Base-by-base conservation (phyloP, 2,329 filamentous ascomycete species). In the Fusarium acutatum region DNA sequence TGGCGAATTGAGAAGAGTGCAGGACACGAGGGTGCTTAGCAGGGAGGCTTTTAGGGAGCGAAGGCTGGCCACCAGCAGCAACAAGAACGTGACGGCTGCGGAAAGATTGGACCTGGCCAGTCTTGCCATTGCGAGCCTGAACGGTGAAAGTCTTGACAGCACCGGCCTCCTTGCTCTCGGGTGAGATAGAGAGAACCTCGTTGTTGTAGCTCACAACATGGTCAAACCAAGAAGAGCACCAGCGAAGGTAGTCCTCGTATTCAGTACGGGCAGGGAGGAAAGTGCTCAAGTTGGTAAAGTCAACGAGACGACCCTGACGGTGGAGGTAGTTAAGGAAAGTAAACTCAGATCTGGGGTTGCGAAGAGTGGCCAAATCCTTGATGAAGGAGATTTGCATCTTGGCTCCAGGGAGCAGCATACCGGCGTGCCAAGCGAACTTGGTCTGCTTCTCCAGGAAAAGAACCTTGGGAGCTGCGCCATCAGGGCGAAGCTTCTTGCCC, bases 341-440 rank as follows among this genome's bases (percentile, higher is more conserved):
- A 83, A 98, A 98, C 78, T 95, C 89, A 74, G 94, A 97, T 72
- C 93, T 90, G 13, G 96, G 96, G 80, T 98, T 92, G 65, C 96
- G 89, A 75, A 97, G 87, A 7, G 94, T 96, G 7, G 96, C 96
- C 82, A 98, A 89, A 80, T 98, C 96, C 85, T 98, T 98, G 84
- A 98, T 89, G 85, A 97, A 98, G 15, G 94, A 97, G 77, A 98
- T 98, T 81, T 98, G 96, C 96, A 98, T 98, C 84, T 93, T 95
- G 59, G 95, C 94, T 10, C 95, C 95, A 0, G 95, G 94, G 7
- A 98, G 89, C 67, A 98, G 90, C 96, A 98, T 98, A 67, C 96
- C 96, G 1, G 94, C 91, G 82, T 98, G 96, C 96, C 96, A 98
- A 66, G 93, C 90, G 80, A 98, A 98, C 53, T 88, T 85, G 37